These are phyloP conservation scores for Epicoccum sorghinum DNA, from an alignment of 2,329 filamentous ascomycete species.

Conservation along the genomic window DNA sequence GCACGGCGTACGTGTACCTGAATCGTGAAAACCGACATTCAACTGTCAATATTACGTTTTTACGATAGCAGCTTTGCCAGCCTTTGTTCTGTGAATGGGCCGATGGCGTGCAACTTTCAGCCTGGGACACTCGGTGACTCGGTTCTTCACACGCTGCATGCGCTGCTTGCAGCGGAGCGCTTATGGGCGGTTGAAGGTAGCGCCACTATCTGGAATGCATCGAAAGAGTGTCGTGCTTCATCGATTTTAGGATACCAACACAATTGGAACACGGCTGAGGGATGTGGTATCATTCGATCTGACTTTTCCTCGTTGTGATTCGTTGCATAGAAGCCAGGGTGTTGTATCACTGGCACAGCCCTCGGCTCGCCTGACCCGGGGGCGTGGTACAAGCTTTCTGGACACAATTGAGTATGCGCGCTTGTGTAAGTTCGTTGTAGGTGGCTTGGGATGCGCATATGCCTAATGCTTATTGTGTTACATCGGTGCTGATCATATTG, in stretches of 20 bases:
- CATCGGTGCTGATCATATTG: not conserved
- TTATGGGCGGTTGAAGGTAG: slow-evolving; percentile 12
- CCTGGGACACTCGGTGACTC: not conserved
- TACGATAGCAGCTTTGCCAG: not conserved
- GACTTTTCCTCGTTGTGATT: not conserved
- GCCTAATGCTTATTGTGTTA: not conserved
- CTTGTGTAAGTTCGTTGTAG: slow-evolving; percentile 1
- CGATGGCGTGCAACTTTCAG: not conserved
- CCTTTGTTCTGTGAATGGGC: slow-evolving; percentile 1
- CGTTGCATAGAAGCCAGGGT: not conserved
- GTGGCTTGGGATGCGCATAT: slow-evolving; percentile 5
- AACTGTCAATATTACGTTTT: slow-evolving; percentile 8
- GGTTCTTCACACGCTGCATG: no score
- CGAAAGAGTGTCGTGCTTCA: not conserved
- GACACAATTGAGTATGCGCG: not conserved
- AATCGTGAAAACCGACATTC: not conserved
- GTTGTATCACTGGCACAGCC: not conserved
- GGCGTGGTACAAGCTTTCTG: slow-evolving; percentile 12
- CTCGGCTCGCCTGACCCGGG: slow-evolving; percentile 4
- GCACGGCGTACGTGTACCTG: not conserved
- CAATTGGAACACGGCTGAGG: not conserved
- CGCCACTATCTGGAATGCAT: slow-evolving; percentile 11
- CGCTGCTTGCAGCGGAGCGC: slow-evolving; percentile 13
- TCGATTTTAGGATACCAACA: slow-evolving; percentile 5
- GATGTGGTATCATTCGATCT: slow-evolving; percentile 10